Evolutionary conservation across 2,329 filamentous ascomycete species (phyloP).

Genomic region (Bipolaris zeicola): DNA sequence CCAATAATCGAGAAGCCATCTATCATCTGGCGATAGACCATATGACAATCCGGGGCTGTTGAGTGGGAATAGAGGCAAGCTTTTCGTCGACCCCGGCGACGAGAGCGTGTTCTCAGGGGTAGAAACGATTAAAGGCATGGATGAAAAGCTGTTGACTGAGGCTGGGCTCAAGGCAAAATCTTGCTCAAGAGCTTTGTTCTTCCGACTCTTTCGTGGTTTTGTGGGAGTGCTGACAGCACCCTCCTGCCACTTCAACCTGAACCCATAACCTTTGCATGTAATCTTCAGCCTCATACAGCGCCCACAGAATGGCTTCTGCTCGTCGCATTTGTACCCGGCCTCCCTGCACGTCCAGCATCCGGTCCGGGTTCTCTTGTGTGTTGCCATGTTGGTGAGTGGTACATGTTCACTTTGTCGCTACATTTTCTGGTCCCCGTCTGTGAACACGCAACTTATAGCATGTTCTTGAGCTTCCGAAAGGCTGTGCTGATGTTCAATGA

Average conservation of each 20-base stretch:
- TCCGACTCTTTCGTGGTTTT: slow-evolving; percentile 23
- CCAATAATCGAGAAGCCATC: slow-evolving; percentile 39
- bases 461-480: not conserved
- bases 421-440: not conserved
- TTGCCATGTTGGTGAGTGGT: slow-evolving; percentile 14
- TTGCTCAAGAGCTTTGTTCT: slow-evolving; percentile 18
- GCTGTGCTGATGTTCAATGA: not conserved
- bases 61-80: slow-evolving; percentile 11
- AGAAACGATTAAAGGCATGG: slow-evolving; percentile 10
- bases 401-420: slow-evolving; percentile 14
- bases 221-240: slow-evolving; percentile 16
- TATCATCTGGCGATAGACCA: slow-evolving; percentile 26
- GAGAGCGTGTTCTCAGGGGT: slow-evolving; percentile 3
- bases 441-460: not conserved
- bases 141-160: slow-evolving; percentile 22
- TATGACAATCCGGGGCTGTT: slow-evolving; percentile 10
- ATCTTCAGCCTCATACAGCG: slow-evolving; percentile 37
- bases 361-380: slow-evolving; percentile 37
- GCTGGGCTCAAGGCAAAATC: slow-evolving; percentile 17
- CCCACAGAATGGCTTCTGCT: slow-evolving; percentile 36
- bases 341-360: slow-evolving; percentile 44
- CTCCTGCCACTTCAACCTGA: slow-evolving; percentile 39
- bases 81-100: slow-evolving; percentile 18
- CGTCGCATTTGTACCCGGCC: slow-evolving; percentile 43
- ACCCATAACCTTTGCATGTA: slow-evolving; percentile 38